Base-by-base conservation (phyloP, 1,284 basidiomycete species). In the Peniophora sp. region DNA sequence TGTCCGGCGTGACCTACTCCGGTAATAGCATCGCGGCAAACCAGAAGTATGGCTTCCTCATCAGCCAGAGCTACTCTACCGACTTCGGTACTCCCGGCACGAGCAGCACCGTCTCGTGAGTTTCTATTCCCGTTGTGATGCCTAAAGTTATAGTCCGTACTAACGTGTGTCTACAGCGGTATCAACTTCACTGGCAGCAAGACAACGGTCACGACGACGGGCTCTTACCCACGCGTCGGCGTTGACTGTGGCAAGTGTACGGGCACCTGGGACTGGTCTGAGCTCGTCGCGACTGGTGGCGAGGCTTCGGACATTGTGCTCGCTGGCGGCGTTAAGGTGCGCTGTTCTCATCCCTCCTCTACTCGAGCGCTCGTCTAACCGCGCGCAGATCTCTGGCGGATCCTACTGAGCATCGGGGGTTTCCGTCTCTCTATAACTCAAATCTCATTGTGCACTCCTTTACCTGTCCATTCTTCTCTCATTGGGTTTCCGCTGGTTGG, bases 181-280 rank as follows among this genome's bases (percentile, higher is more conserved):
- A 58, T 68, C 54, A 66, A 63, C 54, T 66, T 66, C 54, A 52
- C 57, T 44, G 63, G 61, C 9, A 49, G 50, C 45, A 66, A 60
- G 53, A 60, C 22, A 8, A 25, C 44, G 5, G 44, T 68, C n/a
- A 56, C 56, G 53, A 59, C 58, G 35, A 54, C 51, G 45, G 66
- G 63, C 9, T 38, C 54, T 45, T 59, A 61, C 27, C 61, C 67
- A 9, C 63, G 62, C n/a, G 60, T 68, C 20, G 65, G 66, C 54
- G 66, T 64, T 50, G 66, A 64, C 38, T 48, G 50, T 22, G 61
- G 63, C 10, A 50, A 62, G 17, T 68, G 66, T 56, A 61, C 58
- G 14, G 65, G 78, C 6, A 66, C 63, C 0, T 82, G 80, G 79
- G 62, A 79, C 57, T 83, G 78, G 75, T 63, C 69, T 6, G 63